Percentiles rank a stretch among this genome's conserved stretches.
Conservation (phyloP, 352 stramenopile genomes). For the Phytophthora ramorum region DNA sequence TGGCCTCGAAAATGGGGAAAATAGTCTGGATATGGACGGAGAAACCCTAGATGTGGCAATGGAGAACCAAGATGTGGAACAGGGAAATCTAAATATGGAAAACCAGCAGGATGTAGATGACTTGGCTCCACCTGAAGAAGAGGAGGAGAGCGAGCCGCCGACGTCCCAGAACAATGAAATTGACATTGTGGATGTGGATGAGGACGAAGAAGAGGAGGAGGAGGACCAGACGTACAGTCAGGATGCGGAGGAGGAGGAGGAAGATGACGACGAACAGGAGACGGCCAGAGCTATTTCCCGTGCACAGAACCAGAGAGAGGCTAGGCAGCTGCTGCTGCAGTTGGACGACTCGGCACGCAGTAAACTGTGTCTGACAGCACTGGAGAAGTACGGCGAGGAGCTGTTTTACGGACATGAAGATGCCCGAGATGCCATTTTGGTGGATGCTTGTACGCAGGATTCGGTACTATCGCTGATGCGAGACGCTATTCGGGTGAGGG, state of each 20-base stretch:
- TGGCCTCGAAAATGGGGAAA: conserved; percentile 22
- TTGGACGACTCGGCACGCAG: conserved; percentile 62
- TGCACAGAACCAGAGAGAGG: conserved; percentile 62
- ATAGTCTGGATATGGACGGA: conserved; percentile 13
- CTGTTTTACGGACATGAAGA: conserved; percentile 68
- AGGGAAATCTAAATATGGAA: conserved; percentile 13
- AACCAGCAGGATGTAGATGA: conserved; percentile 11
- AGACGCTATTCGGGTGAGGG: conserved; percentile 58
- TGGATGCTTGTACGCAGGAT: conserved; percentile 68
- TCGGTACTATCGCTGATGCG: conserved; percentile 61
- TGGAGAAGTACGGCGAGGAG: conserved; percentile 77
- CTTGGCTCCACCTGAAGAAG: conserved; percentile 25
- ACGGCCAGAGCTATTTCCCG: conserved; percentile 36
- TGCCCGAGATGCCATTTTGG: conserved; percentile 63
- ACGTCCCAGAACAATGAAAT: conserved; percentile 44
- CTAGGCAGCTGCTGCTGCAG: conserved; percentile 51
- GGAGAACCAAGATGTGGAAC: conserved; percentile 4
- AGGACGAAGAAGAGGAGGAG: conserved; percentile 36
- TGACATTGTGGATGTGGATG: conserved; percentile 49
- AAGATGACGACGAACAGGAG: conserved; percentile 47
- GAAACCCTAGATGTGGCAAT: conserved; percentile 11
- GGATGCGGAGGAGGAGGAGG: conserved; percentile 42
- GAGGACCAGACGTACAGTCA: conserved; percentile 20
- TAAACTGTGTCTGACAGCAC: conserved; percentile 61
- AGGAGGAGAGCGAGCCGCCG: conserved; percentile 22